These are phyloP conservation scores for Trypanosoma boissoni DNA, from an alignment of 208 protist species.

Conservation along the genomic window DNA sequence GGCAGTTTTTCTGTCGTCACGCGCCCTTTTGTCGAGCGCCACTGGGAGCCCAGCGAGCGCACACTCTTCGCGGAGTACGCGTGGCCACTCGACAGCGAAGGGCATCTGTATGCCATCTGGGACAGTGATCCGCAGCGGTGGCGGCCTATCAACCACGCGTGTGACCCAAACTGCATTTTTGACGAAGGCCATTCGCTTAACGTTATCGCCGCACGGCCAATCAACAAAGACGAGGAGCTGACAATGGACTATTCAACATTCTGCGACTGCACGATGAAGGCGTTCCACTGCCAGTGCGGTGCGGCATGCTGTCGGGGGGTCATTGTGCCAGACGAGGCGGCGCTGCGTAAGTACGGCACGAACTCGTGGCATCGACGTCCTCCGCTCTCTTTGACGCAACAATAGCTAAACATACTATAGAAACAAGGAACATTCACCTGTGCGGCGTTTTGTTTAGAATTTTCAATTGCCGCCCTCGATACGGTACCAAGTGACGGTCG, in stretches of 20 bases:
- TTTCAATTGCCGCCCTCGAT: background rate
- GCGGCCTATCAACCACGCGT: constrained; percentile 88
- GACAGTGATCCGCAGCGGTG: constrained; percentile 68
- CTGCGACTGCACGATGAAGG: constrained; percentile 85
- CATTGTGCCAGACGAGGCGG: constrained; percentile 52
- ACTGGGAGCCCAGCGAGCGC: constrained; percentile 50
- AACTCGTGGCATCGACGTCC: constrained; percentile 61
- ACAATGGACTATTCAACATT: constrained; percentile 91
- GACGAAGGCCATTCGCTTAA: constrained; percentile 80
- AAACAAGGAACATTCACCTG: background rate
- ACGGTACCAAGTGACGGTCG: background rate
- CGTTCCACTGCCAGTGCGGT: constrained; percentile 76
- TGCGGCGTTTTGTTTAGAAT: constrained; percentile 2
- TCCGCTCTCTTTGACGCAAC: constrained; percentile 15
- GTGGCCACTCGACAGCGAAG: constrained; percentile 83
- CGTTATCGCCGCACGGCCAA: constrained; percentile 67
- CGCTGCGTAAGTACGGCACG: constrained; percentile 57
- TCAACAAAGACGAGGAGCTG: constrained; percentile 69
- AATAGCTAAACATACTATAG: background rate
- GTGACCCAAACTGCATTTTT: constrained; percentile 85
- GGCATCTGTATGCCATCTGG: constrained; percentile 86
- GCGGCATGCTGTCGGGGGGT: constrained; percentile 51
- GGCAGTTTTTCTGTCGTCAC: constrained; percentile 75
- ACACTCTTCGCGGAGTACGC: constrained; percentile 80
- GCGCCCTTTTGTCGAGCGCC: constrained; percentile 46